Evolutionary conservation across 768 basidiomycete species (phyloP).

Genomic region (Goffeauzyma gilvescens): DNA sequence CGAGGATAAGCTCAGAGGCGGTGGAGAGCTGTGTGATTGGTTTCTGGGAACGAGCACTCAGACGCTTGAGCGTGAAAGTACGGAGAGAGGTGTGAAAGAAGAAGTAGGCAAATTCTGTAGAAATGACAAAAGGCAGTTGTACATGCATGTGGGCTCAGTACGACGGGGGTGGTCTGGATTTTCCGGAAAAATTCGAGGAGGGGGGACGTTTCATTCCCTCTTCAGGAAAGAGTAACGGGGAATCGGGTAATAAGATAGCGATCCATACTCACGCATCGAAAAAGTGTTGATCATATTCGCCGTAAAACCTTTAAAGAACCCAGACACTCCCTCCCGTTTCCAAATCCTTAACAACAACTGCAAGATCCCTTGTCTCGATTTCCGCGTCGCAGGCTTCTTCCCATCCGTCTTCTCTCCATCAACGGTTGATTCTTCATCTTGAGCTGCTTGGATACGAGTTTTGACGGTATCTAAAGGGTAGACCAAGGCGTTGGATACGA

Average conservation of each 20-base stretch:
- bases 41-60: conserved; percentile 8
- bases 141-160: too few relatives aligned
- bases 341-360: conserved; percentile 51
- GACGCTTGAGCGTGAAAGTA: conserved; percentile 39
- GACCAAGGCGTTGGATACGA: conserved; percentile 6
- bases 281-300: conserved; percentile 98
- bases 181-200: too few relatives aligned
- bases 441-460: conserved; percentile 68
- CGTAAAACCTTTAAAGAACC: conserved; percentile 75
- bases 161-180: too few relatives aligned
- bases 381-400: conserved; percentile 15
- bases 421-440: conserved; percentile 38
- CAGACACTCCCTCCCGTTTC: conserved; percentile 58
- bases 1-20: conserved; percentile 53
- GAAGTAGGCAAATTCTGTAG: conserved; percentile 90
- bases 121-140: too few relatives aligned
- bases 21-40: conserved; percentile 19
- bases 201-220: too few relatives aligned
- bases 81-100: conserved; percentile 94
- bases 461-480: conserved; percentile 40
- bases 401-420: conserved; percentile 32
- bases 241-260: too few relatives aligned
- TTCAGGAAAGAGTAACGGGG: too few relatives aligned
- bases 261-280: conserved; percentile 59
- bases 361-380: conserved; percentile 38